Evolutionary conservation across 1,284 basidiomycete species (phyloP).

Genomic region (Marasmius oreades): DNA sequence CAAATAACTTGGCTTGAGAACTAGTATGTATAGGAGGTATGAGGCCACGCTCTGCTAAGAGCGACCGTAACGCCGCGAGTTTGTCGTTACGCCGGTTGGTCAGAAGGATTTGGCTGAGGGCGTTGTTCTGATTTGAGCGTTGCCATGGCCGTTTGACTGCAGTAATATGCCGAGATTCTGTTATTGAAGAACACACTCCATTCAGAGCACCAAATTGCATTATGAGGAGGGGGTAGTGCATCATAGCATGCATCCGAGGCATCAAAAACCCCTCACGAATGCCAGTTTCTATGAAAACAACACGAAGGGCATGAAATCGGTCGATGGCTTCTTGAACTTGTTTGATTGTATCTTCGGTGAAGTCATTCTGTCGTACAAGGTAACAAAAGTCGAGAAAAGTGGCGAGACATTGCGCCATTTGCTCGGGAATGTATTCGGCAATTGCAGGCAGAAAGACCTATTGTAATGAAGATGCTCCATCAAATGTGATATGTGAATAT

Average conservation of each 20-base stretch:
- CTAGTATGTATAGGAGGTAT: slow-evolving; percentile 10
- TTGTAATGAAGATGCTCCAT: background rate
- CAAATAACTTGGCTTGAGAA: slow-evolving; percentile 1
- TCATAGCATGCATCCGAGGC: background rate
- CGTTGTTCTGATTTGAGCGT: background rate
- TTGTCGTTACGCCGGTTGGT: slow-evolving; percentile 7
- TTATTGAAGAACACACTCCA: slow-evolving; percentile 5
- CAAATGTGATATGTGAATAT: background rate
- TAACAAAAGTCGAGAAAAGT: slow-evolving; percentile 32
- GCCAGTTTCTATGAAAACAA: background rate
- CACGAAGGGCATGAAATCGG: background rate
- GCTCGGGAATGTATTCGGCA: slow-evolving; percentile 18
- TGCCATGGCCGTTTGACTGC: slow-evolving; percentile 7
- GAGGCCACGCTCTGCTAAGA: slow-evolving; percentile 4
- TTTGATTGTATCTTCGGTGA: slow-evolving; percentile 17
- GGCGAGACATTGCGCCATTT: slow-evolving; percentile 18
- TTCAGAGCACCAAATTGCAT: background rate
- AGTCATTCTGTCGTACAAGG: slow-evolving; percentile 21
- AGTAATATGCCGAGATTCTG: slow-evolving; percentile 4
- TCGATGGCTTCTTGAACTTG: slow-evolving; percentile 15
- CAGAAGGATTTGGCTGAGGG: slow-evolving; percentile 11
- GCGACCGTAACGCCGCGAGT: background rate
- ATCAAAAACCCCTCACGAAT: background rate
- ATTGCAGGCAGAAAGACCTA: slow-evolving; percentile 29
- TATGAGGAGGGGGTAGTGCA: slow-evolving; percentile 1